Base-by-base conservation (phyloP, 2,329 filamentous ascomycete species). In the Corinectria fuckeliana region DNA sequence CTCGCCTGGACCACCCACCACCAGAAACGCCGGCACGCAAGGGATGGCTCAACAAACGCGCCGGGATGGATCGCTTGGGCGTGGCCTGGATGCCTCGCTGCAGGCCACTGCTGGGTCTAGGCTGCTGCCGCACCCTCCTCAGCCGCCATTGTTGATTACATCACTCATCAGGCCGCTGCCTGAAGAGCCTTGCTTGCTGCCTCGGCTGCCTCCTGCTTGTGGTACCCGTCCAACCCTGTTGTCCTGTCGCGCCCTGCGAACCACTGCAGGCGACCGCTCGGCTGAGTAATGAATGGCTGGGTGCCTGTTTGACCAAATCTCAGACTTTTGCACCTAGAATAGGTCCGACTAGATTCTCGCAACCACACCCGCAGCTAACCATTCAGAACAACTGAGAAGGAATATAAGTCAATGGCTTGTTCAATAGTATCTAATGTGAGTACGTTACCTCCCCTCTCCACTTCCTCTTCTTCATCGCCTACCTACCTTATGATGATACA, bases 401-500 rank as follows among this genome's bases (percentile, higher is more conserved):
- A 45, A 39, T 26, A 30, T 25, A 32, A 45, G 14, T 18, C 32
- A 38, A 32, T 18, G 11, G 21, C 30, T 23, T 20, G 18, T 32
- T 8, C 16, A n/a, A 47, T 13, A n/a, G 39, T 13, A 48, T 11
- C 9, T n/a, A 16, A 21, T 16, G 11, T 34, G 16, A 51, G 50
- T 55, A 59, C 30, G 45, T 6, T 34, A 26, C 20, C 25, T 39
- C 25, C 36, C 16, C 23, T 21, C 38, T 28, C 25, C 18, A 21
- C 3, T 39, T 28, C 18, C 36, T 48, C 30, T 32, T 36, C 39
- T 26, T 48, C 16, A 50, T 23, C n/a, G n/a, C 42, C 20, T 60
- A 54, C 53, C 36, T 28, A 2, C 23, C 42, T 8, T 39, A 66
- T 78, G 79, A 80, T 79, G 79, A 81, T 75, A 78, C 62, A 69